A percentile compares a stretch with the other conserved stretches of the same genome.
Conservation (phyloP, 2,329 filamentous ascomycete species). For the Verticillium klebahnii region DNA sequence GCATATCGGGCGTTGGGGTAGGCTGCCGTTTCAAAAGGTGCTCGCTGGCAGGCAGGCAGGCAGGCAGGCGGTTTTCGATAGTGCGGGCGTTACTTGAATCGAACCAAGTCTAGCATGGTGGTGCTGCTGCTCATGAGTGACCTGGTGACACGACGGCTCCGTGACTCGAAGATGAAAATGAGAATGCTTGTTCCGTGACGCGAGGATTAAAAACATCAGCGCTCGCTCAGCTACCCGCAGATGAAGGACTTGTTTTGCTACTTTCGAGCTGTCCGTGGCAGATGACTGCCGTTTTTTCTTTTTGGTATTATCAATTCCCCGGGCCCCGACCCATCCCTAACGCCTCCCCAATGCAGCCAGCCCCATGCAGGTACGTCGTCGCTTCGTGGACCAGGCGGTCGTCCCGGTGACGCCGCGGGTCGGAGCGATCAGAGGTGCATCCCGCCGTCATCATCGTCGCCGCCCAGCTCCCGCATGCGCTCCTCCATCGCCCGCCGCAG, state of each 20-base stretch:
- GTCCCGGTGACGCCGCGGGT: background rate
- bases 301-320: background rate
- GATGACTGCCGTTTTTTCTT: background rate
- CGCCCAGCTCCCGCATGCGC: conserved; percentile 41
- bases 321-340: background rate
- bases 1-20: conserved; percentile 5
- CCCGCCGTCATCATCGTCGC: conserved; percentile 47
- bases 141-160: background rate
- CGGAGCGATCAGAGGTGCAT: conserved; percentile 50
- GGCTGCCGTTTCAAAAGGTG: background rate
- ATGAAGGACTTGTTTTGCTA: too few relatives aligned
- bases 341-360: background rate
- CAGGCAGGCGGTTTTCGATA: background rate
- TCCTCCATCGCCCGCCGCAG: conserved; percentile 51
- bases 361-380: background rate
- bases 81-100: background rate
- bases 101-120: background rate
- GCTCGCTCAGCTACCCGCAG: too few relatives aligned
- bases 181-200: too few relatives aligned
- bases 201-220: too few relatives aligned
- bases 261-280: too few relatives aligned
- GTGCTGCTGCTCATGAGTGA: background rate
- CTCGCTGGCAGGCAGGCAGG: background rate
- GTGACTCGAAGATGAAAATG: background rate
- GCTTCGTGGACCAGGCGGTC: background rate